Conservation (phyloP, 73 alveolate species). For the Paramecium octaurelia region DNA sequence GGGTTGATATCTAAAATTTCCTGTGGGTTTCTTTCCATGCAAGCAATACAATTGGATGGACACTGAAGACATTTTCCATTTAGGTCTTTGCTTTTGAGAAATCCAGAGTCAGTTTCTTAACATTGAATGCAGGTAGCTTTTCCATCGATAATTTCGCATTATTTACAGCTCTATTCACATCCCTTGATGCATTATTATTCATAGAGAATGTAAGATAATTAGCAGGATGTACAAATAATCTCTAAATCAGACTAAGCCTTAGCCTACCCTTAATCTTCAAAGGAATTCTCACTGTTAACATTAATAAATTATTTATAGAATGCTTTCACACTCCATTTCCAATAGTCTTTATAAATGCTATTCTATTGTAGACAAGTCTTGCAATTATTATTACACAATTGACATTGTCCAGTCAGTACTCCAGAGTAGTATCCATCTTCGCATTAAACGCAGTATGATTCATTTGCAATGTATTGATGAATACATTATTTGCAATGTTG, state of each 20-base stretch:
- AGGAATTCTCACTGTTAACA: background rate
- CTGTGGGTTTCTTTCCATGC: background rate
- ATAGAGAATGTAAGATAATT: background rate
- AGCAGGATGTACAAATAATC: background rate
- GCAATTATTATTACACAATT: background rate
- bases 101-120: background rate
- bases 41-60: background rate
- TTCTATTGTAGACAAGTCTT: background rate
- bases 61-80: background rate
- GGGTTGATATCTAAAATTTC: background rate
- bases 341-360: background rate
- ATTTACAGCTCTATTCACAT: background rate
- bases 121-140: background rate
- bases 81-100: background rate
- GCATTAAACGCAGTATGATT: background rate
- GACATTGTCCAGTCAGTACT: background rate
- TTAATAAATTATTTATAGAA: background rate
- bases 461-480: background rate
- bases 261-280: background rate
- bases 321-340: background rate
- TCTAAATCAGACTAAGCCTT: background rate
- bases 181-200: background rate
- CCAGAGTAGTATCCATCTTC: background rate
- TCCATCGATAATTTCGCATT: background rate
- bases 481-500: background rate